A percentile compares a stretch with the other conserved stretches of the same genome.
These are phyloP conservation scores for Hordeum pubiflorum DNA, from an alignment of 202 grass and related monocot species.

Conservation along the genomic window DNA sequence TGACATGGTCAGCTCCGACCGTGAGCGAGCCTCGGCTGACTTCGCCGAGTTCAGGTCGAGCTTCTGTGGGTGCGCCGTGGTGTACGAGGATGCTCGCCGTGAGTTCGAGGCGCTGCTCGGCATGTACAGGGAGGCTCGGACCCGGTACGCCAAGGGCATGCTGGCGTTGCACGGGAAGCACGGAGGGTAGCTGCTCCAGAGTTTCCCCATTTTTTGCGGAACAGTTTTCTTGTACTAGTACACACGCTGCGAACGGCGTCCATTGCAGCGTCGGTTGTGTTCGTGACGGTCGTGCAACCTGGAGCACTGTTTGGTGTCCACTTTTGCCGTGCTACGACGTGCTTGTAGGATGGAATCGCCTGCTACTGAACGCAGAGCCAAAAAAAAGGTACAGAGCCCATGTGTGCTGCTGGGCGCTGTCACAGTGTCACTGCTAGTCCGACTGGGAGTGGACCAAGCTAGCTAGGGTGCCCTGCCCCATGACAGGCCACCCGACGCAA, in stretches of 20 bases:
- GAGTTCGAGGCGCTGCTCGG: conserved; percentile 34
- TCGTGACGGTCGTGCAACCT: no score
- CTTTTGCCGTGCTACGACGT: not conserved
- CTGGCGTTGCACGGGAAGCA: conserved; percentile 46
- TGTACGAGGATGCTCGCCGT: conserved; percentile 42
- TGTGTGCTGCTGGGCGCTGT: not conserved
- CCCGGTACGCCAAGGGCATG: conserved; percentile 66
- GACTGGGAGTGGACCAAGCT: no score
- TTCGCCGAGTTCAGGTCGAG: conserved; percentile 33
- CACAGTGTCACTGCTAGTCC: not conserved
- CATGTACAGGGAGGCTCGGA: conserved; percentile 51
- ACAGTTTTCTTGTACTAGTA: no score
- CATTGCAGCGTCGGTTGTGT: no score
- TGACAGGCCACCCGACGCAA: not conserved
- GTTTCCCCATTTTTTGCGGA: no score
- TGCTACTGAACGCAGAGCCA: not conserved
- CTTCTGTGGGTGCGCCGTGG: conserved; percentile 35
- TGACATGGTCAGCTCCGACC: not conserved
- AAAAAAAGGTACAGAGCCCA: not conserved
- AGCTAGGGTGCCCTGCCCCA: not conserved
- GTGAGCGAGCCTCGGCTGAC: not conserved
- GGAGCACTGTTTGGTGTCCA: not conserved
- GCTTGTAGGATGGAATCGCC: not conserved
- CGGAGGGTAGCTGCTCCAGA: not conserved
- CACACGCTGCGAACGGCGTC: no score